These are phyloP conservation scores for Starmera amethionina DNA, from an alignment of 805 yeast genomes.

Conservation along the genomic window DNA sequence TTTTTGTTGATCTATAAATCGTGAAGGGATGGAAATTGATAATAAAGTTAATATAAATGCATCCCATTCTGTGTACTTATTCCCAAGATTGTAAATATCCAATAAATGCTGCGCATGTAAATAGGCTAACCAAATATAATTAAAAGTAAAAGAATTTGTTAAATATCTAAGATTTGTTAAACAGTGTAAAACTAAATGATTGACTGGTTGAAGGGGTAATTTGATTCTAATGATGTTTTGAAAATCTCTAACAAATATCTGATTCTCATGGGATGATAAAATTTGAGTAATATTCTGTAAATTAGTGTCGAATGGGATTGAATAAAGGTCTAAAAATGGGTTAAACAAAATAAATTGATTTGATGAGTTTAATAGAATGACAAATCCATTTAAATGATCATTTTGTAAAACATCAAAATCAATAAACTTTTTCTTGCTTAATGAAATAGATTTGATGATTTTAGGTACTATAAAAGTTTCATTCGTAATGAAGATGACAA, in stretches of 20 bases:
- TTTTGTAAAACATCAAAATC: slow-evolving; percentile 22
- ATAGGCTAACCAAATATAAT: slow-evolving; percentile 57
- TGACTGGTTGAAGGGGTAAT: slow-evolving; percentile 35
- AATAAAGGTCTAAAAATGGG: slow-evolving; percentile 44
- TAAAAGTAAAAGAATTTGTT: slow-evolving; percentile 48
- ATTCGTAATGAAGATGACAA: slow-evolving; percentile 36
- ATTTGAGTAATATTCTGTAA: slow-evolving; percentile 1
- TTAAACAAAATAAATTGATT: slow-evolving; percentile 34
- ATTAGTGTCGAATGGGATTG: slow-evolving; percentile 21
- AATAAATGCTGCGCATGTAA: slow-evolving; percentile 37
- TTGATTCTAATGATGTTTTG: slow-evolving; percentile 17
- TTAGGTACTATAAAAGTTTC: slow-evolving; percentile 23
- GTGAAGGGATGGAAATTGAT: slow-evolving; percentile 39
- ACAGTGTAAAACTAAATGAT: slow-evolving; percentile 32
- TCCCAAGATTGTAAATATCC: slow-evolving; percentile 8
- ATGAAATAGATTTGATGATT: slow-evolving; percentile 22
- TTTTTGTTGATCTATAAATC: slow-evolving; percentile 15
- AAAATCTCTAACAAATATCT: slow-evolving; percentile 4
- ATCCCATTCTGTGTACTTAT: slow-evolving; percentile 38
- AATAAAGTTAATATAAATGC: slow-evolving; percentile 44
- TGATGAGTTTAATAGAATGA: slow-evolving; percentile 30
- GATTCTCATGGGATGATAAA: slow-evolving; percentile 9
- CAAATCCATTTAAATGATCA: slow-evolving; percentile 29
- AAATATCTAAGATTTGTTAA: slow-evolving; percentile 42
- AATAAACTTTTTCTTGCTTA: slow-evolving; percentile 20